A percentile compares a stretch with the other conserved stretches of the same genome.
Conservation (phyloP, 495 filamentous ascomycete genomes). For the Talaromyces wortmannii region DNA sequence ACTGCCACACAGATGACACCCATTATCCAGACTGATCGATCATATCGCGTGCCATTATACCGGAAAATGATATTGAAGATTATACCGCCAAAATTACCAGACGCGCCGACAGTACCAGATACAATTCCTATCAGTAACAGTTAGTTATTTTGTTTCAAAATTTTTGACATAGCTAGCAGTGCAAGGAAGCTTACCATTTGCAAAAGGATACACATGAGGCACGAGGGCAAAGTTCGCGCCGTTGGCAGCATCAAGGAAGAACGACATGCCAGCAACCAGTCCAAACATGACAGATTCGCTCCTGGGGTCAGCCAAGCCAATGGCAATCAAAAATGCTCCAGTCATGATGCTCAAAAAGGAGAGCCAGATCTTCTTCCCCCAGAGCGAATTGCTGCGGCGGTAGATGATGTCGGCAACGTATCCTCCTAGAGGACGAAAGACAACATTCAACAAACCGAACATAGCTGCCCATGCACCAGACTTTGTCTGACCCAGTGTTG, state of each 20-base stretch:
- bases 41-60: conserved; percentile 61
- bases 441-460: conserved; percentile 82
- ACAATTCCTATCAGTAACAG: conserved; percentile 47
- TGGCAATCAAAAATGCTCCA: conserved; percentile 61
- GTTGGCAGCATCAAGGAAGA: conserved; percentile 81
- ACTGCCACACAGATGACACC: conserved; percentile 66
- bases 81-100: conserved; percentile 80
- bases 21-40: conserved; percentile 71
- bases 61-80: conserved; percentile 83
- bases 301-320: conserved; percentile 60
- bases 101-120: conserved; percentile 68
- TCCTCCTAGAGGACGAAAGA: conserved; percentile 70
- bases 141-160: conserved; percentile 4
- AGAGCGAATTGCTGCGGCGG: conserved; percentile 49
- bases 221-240: conserved; percentile 81
- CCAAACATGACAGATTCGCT: conserved; percentile 64
- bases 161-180: neutral
- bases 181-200: conserved; percentile 47
- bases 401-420: conserved; percentile 70
- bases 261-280: conserved; percentile 62
- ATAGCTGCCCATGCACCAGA: conserved; percentile 78
- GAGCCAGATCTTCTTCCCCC: conserved; percentile 73
- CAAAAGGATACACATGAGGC: conserved; percentile 74
- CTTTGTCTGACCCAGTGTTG: conserved; percentile 61
- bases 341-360: conserved; percentile 54